Conservation (phyloP, 164 flowering plant genomes). For the Annona squamosa region DNA sequence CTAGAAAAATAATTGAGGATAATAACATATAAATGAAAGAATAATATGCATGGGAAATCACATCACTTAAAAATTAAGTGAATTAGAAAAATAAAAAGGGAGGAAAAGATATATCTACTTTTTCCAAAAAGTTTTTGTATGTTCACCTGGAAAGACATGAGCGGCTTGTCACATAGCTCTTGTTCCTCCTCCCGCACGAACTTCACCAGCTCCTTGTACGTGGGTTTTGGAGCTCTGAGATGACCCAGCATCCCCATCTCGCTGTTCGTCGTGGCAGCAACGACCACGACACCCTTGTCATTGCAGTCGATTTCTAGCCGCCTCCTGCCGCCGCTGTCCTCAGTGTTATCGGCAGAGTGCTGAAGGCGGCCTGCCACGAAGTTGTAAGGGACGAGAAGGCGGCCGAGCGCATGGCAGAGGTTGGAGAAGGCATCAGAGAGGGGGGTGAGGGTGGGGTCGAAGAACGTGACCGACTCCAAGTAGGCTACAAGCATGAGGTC, state of each 20-base stretch:
- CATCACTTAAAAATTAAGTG: background rate
- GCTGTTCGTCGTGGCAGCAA: constrained; percentile 12
- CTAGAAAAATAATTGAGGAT: too few relatives aligned
- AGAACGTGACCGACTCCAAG: constrained; percentile 17
- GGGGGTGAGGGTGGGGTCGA: constrained; percentile 8
- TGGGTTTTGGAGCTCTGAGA: constrained; percentile 17
- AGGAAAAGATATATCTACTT: background rate
- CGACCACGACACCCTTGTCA: constrained; percentile 23
- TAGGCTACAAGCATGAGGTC: constrained; percentile 21
- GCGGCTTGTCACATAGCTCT: constrained; percentile 21
- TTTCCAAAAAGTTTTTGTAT: background rate
- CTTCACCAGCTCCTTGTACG: constrained; percentile 14
- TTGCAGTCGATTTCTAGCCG: constrained; percentile 25
- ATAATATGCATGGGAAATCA: background rate
- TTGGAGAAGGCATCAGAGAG: constrained; percentile 9
- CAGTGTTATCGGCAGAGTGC: background rate
- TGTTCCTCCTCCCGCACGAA: constrained; percentile 13
- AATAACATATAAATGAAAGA: background rate
- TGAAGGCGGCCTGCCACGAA: constrained; percentile 22
- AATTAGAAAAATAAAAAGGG: background rate
- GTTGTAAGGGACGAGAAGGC: constrained; percentile 19
- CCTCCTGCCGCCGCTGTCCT: too few relatives aligned
- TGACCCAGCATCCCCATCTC: constrained; percentile 18
- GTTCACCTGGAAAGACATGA: constrained; percentile 18
- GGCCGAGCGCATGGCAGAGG: constrained; percentile 4